These are phyloP conservation scores for Fusarium hostae DNA, from an alignment of 2,329 filamentous ascomycete genomes.

Conservation along the genomic window DNA sequence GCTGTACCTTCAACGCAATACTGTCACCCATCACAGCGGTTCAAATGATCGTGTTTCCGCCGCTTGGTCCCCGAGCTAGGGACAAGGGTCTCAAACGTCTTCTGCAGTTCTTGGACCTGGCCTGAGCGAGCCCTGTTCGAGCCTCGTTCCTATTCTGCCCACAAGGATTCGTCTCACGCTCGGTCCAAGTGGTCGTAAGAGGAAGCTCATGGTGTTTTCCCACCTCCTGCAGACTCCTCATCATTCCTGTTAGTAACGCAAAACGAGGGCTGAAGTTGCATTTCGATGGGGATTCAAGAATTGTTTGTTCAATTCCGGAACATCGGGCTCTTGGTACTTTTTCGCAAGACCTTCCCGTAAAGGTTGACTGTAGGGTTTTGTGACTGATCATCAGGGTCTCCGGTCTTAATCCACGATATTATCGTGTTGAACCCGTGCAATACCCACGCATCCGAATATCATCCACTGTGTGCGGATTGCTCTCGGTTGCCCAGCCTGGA, in stretches of 20 bases:
- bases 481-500: slow-evolving; percentile 7
- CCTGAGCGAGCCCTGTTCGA: slow-evolving; percentile 3
- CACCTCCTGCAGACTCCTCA: slow-evolving; percentile 1
- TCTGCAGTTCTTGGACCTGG: slow-evolving; percentile 1
- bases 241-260: background rate
- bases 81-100: slow-evolving; percentile 22
- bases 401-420: background rate
- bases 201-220: slow-evolving; percentile 28
- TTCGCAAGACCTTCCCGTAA: slow-evolving; percentile 20
- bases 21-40: slow-evolving; percentile 19
- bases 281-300: background rate
- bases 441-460: background rate
- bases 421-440: background rate
- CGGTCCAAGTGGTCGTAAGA: slow-evolving; percentile 33
- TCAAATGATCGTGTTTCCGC: slow-evolving; percentile 17
- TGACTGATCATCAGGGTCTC: slow-evolving; percentile 11
- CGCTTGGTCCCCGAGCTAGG: background rate
- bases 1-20: background rate
- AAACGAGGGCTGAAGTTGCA: slow-evolving; percentile 7
- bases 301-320: slow-evolving; percentile 21
- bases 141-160: background rate
- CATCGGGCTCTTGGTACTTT: slow-evolving; percentile 15
- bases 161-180: slow-evolving; percentile 21
- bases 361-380: slow-evolving; percentile 11
- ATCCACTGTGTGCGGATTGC: slow-evolving; percentile 8